These are phyloP conservation scores for Solanum rostratum DNA, from an alignment of 257 asterid species.

Conservation along the genomic window DNA sequence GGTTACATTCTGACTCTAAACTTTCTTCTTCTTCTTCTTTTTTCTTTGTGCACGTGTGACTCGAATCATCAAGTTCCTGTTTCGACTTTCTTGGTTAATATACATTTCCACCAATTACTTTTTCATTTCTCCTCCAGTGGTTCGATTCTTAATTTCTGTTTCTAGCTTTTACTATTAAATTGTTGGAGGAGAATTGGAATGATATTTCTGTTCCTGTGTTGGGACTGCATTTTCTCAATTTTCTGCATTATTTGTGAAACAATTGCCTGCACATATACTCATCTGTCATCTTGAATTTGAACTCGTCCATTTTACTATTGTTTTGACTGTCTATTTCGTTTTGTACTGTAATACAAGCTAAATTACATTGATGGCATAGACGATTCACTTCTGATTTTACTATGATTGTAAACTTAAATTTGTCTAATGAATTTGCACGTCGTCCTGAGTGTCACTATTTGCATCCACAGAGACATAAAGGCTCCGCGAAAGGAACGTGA, in stretches of 20 bases:
- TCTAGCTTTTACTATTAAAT: background rate
- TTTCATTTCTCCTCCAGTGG: background rate
- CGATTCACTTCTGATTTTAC: no score
- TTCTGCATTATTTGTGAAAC: background rate
- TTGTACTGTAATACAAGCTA: background rate
- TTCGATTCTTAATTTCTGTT: background rate
- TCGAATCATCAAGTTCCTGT: background rate
- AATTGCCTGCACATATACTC: no score
- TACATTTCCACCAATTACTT: background rate
- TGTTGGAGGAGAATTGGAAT: background rate
- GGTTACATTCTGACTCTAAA: background rate
- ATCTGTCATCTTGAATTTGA: background rate
- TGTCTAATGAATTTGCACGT: no score
- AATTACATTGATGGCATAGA: background rate
- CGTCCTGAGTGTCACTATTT: no score
- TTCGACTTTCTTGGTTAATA: background rate
- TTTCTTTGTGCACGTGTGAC: background rate
- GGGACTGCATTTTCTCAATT: background rate
- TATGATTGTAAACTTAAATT: no score
- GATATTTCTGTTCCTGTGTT: background rate
- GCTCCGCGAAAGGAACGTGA: no score
- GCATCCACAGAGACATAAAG: no score
- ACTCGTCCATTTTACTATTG: background rate
- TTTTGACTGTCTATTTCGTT: background rate
- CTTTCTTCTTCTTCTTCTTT: background rate